These are phyloP conservation scores for Trametes villosa DNA, from an alignment of 768 basidiomycete species.

Conservation along the genomic window DNA sequence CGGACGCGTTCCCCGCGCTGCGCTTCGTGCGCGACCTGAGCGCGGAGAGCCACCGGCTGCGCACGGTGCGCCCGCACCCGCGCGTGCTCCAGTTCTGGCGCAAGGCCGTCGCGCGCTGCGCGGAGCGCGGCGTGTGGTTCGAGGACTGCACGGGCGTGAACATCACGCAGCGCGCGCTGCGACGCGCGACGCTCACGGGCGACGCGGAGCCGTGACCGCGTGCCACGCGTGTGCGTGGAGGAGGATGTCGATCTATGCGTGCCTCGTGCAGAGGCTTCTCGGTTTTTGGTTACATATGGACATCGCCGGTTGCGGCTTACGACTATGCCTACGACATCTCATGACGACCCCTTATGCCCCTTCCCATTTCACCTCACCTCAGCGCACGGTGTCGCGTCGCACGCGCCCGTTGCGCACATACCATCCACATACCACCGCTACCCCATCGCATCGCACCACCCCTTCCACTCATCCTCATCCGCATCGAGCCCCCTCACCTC, in stretches of 20 bases:
- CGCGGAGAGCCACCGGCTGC: slow-evolving; percentile 57
- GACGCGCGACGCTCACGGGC: slow-evolving; percentile 33
- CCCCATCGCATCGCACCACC: neutral
- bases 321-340: slow-evolving; percentile 1
- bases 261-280: neutral
- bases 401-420: neutral
- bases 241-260: too few relatives aligned
- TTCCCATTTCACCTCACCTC: neutral
- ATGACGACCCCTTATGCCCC: neutral
- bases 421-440: neutral
- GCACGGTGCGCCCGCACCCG: slow-evolving; percentile 43
- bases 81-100: slow-evolving; percentile 48
- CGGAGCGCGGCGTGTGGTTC: slow-evolving; percentile 59
- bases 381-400: neutral
- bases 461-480: neutral
- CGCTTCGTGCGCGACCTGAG: slow-evolving; percentile 69
- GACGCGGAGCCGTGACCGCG: too few relatives aligned
- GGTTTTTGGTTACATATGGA: neutral
- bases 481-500: neutral
- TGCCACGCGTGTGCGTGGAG: too few relatives aligned
- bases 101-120: slow-evolving; percentile 48
- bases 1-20: slow-evolving; percentile 64
- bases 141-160: slow-evolving; percentile 68
- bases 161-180: slow-evolving; percentile 51
- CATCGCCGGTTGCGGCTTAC: neutral